Evolutionary conservation across 2,329 filamentous ascomycete species (phyloP), one percentile per base, ranked within the genome.

Genomic region (Calonectria ilicicola): DNA sequence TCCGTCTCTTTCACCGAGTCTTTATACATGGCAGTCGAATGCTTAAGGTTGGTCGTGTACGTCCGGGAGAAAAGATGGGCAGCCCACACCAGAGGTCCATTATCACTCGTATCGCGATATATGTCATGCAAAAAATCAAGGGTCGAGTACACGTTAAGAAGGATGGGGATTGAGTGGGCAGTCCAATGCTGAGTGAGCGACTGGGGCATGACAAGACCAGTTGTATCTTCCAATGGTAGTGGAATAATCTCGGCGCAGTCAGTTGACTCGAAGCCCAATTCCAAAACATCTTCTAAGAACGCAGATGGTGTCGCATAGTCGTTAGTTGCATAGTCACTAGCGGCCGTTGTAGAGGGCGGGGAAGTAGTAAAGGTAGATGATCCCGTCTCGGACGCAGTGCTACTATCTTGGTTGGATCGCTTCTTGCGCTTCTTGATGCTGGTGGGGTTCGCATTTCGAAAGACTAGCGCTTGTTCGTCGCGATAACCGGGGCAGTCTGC

Each of bases 31-130:
- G 81, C 77, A 7, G 82, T 82, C 1, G 83, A 80, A 26, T 82
- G 79, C 21, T 79, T 77, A 29, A 85, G 60, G 47, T 85, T 86
- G 32, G 80, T 84, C 42, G 84, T 77, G 65, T 85, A 86, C 21
- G 84, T 85, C 21, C 83, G 79, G 26, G 84, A 79, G 73, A 85
- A 86, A 42, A 85, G 81, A 60, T 86, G 84, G 19, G 83, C 82
- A 7, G 83, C 82, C 80, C 83, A 84, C 12, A 83, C 65, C n/a
- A 86, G 77, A 9, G 84, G 83, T 6, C 84, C 84, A 46, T 84
- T 74, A 19, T 68, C 23, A 23, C 72, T 60, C 26, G 77, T 72
- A 9, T 74, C 72, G 21, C 67, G 73, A 70, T 83, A 84, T 14
- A 81, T 74, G 9, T 78, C 69, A 14, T 79, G 77, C 1, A 86